Conservation (phyloP, 805 yeast species). For the Myxozyma neglecta region DNA sequence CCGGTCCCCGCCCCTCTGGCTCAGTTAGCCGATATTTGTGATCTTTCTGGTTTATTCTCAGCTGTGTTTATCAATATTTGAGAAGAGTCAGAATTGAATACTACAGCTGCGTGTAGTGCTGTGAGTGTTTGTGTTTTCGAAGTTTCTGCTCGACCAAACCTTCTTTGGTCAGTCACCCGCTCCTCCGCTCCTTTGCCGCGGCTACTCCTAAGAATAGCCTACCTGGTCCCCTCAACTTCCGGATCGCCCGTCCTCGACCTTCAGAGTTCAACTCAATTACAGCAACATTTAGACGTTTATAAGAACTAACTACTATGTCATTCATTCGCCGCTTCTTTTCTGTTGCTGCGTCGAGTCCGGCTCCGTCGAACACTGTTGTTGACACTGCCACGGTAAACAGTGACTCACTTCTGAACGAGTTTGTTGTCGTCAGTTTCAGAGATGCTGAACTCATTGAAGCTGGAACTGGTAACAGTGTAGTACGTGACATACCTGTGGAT, state of each 20-base stretch:
- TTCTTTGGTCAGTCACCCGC: neutral
- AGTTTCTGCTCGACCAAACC: neutral
- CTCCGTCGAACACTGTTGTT: neutral
- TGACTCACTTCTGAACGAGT: conserved; percentile 9
- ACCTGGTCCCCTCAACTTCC: neutral
- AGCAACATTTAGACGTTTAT: neutral
- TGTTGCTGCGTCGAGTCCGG: neutral
- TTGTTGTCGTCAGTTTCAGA: conserved; percentile 7
- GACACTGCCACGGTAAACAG: neutral
- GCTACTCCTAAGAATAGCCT: neutral
- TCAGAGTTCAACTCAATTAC: neutral
- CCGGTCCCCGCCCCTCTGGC: conserved; percentile 2
- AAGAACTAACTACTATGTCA: neutral
- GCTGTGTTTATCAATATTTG: too few relatives aligned
- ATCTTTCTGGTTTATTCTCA: too few relatives aligned
- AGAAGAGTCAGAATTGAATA: too few relatives aligned
- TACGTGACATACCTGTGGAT: neutral
- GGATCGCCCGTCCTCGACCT: neutral
- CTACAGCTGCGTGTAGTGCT: too few relatives aligned
- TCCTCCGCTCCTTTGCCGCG: neutral
- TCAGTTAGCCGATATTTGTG: neutral
- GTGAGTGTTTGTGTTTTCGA: neutral
- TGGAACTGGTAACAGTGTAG: neutral
- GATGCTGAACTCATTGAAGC: conserved; percentile 17
- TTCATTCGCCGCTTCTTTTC: conserved; percentile 6